Evolutionary conservation across 306 rosid genomes (phyloP), one percentile per base, ranked within the genome.

Genomic region (Glycine tomentella): DNA sequence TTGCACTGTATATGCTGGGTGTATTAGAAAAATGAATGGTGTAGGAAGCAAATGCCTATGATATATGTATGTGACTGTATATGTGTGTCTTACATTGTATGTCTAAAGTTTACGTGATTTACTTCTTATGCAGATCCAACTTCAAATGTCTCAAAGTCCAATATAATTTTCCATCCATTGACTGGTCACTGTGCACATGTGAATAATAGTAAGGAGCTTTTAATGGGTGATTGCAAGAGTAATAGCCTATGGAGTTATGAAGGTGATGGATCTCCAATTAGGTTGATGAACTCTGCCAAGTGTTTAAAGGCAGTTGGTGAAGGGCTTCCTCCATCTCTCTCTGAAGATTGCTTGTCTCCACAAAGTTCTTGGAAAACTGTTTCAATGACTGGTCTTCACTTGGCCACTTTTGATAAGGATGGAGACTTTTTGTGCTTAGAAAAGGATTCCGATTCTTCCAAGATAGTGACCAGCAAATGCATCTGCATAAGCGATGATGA

Each of bases 291-390:
- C 0, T 64, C 76, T n/a, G 44, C 53, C 0, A 3, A 16, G 57
- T 88, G 90, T 40, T 48, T 90, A 5, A 84, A 88, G 59, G 84
- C 88, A 7, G 77, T 3, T 4, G 85, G 87, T 15, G 84, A 86
- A 34, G 86, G 74, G 20, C 81, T 52, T 71, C 48, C 89, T 6
- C 72, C 64, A 2, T 34, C 40, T 2, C 79, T 88, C 25, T 78
- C 89, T 0, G 0, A 74, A 4, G 81, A 90, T 14, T 88, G 89
- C 62, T 61, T 74, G 69, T 50, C 86, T 0, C 79, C 55, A 4
- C 66, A 83, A 17, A 88, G 86, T 81, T 34, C 81, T 1, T 88
- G 91, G 88, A 84, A 15, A 25, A 36, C 62, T 17, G 80, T 81
- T 56, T 86, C 87, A 3, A 33, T 2, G 40, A 34, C 52, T 42